Base-by-base conservation (phyloP, 129 eudicot species). In the Pseudognaphalium luteoalbum region DNA sequence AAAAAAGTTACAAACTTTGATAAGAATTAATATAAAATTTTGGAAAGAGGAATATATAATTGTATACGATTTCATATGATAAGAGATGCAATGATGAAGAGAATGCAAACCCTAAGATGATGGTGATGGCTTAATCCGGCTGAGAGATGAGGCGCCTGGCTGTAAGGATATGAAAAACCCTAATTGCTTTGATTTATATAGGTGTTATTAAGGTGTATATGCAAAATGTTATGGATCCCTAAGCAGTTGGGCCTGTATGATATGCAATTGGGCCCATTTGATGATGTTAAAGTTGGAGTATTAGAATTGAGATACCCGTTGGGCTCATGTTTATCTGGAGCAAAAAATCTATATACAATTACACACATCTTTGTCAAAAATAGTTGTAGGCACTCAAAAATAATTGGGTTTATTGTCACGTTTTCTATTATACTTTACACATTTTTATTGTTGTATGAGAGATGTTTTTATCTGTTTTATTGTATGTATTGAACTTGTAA, bases 111-210 rank as follows among this genome's bases (percentile, higher is more conserved):
- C 54, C 54, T 47, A 47, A 12, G 54, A 25, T 25, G 28, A 25
- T 47, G n/a, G 12, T 41, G 17, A 47, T 47, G 54, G 54, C n/a
- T 14, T 3, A 14, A 47, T 47, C 54, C 54, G 77, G 72, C 76
- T 30, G 76, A 47, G 59, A 62, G 77, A 70, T 78, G 73, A 76
- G 57, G 77, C 81, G 76, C 44, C 64, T 78, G 71, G 76, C 54
- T 70, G 35, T 1, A 71, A 35, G 47, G 67, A 64, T 64, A 34
- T 72, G 68, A 47, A 79, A 78, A 79, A 72, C 83, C 83, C 83
- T 79, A 79, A 79, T 79, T 64, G 73, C 68, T 51, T 71, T 50
- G 25, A 16, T 6, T 72, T 79, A 71, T 63, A 79, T 51, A 72
- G 78, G 28, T 20, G 72, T 72, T 79, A 71, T 63, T 72, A 34